phyloP scores from a whole-genome alignment of 2,329 filamentous ascomycete species.

The Pyricularia pennisetigena region DNA sequence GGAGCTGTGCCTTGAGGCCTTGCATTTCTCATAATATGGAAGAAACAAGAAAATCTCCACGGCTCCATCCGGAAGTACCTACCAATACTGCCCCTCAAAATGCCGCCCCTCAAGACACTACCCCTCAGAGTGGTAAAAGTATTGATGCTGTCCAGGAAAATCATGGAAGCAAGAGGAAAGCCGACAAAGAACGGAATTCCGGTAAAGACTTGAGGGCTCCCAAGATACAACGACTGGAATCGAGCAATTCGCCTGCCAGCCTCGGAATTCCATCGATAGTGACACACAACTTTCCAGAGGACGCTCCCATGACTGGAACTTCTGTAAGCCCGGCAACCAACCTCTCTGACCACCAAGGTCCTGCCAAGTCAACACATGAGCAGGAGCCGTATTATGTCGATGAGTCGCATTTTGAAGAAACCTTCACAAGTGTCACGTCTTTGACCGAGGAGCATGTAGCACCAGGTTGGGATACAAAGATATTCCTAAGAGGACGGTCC shows the following conservation, averaged over 20 bases:
- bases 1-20: neutral
- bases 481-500: neutral
- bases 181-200: neutral
- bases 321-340: neutral
- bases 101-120: neutral
- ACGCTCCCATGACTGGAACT: neutral
- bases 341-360: neutral
- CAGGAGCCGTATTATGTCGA: neutral
- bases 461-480: neutral
- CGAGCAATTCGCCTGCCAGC: neutral
- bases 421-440: neutral
- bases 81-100: neutral
- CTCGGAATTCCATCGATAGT: neutral
- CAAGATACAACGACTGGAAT: neutral
- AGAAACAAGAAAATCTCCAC: neutral
- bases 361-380: neutral
- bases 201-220: neutral
- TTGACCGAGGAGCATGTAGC: neutral
- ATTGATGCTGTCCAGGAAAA: neutral
- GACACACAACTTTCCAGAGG: neutral
- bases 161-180: neutral
- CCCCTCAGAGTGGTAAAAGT: neutral
- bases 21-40: neutral
- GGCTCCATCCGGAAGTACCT: neutral
- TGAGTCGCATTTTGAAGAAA: neutral